Base-by-base conservation (phyloP, 1,284 basidiomycete species). In the Ganoderma multipileum region DNA sequence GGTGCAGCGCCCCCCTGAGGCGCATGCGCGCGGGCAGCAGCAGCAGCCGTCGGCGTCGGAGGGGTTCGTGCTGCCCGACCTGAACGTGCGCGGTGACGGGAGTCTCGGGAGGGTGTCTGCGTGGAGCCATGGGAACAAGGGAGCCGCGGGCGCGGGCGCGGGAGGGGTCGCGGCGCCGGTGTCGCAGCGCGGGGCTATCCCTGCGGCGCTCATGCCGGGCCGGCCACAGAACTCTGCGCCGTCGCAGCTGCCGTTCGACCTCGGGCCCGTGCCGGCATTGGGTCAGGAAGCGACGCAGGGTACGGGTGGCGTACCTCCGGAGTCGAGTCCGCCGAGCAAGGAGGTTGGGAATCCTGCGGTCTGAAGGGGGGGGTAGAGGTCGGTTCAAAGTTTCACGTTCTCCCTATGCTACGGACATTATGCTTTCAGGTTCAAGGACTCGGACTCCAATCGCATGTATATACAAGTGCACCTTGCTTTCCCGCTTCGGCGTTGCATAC, bases 181-280 rank as follows among this genome's bases (percentile, higher is more conserved):
- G 60, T 60, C 47, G 20, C 63, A 66, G 41, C 71, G 71, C 36
- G 44, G 64, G 12, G 69, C 64, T 14, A 72, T 72, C 42, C 71
- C 71, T 12, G 54, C 62, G 14, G 67, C 63, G 23, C 33, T 72
- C 65, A 63, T 63, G 57, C 71, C 71, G 0, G 69, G 69, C 9
- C 54, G 61, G 39, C 52, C 63, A 64, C 55, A 33, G 36, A 61
- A 33, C 57, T 39, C 52, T 41, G 60, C 28, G 28, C 63, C 68
- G 18, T 33, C 68, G n/a, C 65, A 67, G 63, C 23, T 67, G 1
- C 61, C 63, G 7, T 61, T 62, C 55, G 68, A 67, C 59, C 33
- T 69, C 8, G 64, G 60, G 26, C 54, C 59, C 20, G 63, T 26
- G 36, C 30, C 38, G 38, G 26, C 30, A 16, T 26, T 26, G 42